Conservation (phyloP, 306 rosid genomes). For the Cucurbita argyrosperma region DNA sequence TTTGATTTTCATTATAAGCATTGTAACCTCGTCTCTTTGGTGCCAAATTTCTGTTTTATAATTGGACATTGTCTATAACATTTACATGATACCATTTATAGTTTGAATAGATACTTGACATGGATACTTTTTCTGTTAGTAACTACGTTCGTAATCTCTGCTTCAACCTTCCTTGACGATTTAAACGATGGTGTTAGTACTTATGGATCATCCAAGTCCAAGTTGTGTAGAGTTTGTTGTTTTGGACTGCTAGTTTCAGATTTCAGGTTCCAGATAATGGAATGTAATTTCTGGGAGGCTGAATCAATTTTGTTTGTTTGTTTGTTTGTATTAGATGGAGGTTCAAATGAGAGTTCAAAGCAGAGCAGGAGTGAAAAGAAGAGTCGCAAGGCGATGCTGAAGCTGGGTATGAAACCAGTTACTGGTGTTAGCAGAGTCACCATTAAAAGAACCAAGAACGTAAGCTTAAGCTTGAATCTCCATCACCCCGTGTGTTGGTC, state of each 20-base stretch:
- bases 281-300: background rate
- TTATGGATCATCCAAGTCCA: background rate
- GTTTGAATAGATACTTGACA: background rate
- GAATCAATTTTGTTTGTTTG: background rate
- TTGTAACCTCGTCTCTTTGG: background rate
- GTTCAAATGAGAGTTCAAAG: conserved; percentile 36
- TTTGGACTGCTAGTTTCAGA: background rate
- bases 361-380: conserved; percentile 84
- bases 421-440: conserved; percentile 77
- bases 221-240: background rate
- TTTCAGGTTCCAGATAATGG: background rate
- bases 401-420: conserved; percentile 77
- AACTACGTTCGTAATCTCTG: background rate
- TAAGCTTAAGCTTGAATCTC: conserved; percentile 11
- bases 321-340: background rate
- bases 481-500: background rate
- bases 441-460: conserved; percentile 78
- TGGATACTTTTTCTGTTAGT: background rate
- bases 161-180: background rate
- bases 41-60: background rate
- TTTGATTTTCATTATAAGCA: background rate
- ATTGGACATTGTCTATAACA: no score
- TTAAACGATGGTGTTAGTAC: background rate
- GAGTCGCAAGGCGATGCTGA: conserved; percentile 83
- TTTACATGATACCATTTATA: background rate